Percentiles rank a stretch among this genome's conserved stretches.
Conservation (phyloP, 2,329 filamentous ascomycete species). For the Pyrenochaeta sp. region DNA sequence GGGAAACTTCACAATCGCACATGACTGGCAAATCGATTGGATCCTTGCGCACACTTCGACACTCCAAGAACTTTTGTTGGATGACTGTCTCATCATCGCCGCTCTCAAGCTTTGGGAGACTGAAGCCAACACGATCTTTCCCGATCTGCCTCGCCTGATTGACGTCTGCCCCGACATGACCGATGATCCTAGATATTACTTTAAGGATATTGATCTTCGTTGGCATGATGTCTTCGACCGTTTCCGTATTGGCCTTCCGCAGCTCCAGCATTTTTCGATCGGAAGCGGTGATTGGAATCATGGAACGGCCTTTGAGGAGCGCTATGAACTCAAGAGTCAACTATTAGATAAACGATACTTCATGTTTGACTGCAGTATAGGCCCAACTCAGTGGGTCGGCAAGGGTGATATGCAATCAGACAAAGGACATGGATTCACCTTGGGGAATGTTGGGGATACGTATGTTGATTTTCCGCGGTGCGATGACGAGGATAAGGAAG, state of each 20-base stretch:
- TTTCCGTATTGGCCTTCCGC: slow-evolving; percentile 11
- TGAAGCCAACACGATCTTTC: slow-evolving; percentile 5
- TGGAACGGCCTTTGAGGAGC: slow-evolving; percentile 13
- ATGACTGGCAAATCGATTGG: slow-evolving; percentile 60
- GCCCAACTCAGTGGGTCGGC: slow-evolving; percentile 7
- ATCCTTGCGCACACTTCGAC: slow-evolving; percentile 51
- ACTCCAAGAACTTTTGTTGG: slow-evolving; percentile 54
- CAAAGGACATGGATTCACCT: background rate
- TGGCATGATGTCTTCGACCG: slow-evolving; percentile 20
- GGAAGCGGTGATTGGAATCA: slow-evolving; percentile 7
- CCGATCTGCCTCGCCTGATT: background rate
- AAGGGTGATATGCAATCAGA: background rate
- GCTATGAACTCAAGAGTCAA: slow-evolving; percentile 7
- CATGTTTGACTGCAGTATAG: slow-evolving; percentile 10
- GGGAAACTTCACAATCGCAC: slow-evolving; percentile 54
- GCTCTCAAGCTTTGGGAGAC: slow-evolving; percentile 4
- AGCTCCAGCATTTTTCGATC: slow-evolving; percentile 16
- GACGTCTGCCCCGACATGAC: background rate
- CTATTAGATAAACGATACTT: background rate
- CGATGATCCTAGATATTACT: background rate
- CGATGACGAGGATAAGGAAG: slow-evolving; percentile 4
- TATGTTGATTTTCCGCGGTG: background rate
- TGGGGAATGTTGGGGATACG: background rate
- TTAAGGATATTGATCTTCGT: slow-evolving; percentile 14
- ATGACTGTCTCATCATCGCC: slow-evolving; percentile 53